phyloP scores from a whole-genome alignment of 192 early-diverging fungal species.

The Umbelopsis ramanniana region DNA sequence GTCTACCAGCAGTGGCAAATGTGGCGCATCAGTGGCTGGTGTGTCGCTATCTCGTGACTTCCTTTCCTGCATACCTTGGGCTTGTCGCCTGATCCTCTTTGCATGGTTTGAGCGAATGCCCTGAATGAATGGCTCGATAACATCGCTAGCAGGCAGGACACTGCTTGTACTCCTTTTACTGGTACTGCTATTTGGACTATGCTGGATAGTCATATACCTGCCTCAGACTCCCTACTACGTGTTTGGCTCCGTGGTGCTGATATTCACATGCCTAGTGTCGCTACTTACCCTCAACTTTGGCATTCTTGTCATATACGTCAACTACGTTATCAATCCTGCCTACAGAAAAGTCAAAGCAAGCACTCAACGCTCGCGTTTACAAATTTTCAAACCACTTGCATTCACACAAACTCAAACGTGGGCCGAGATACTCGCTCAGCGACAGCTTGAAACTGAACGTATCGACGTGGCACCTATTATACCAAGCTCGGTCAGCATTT shows the following conservation, averaged over 20 bases:
- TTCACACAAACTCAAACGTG: constrained; percentile 11
- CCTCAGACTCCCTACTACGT: constrained; percentile 16
- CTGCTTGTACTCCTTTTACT: neutral
- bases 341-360: neutral
- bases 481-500: constrained; percentile 32
- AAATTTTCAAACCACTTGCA: constrained; percentile 22
- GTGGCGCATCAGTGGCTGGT: neutral
- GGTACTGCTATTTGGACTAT: neutral
- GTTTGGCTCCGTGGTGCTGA: neutral
- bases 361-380: neutral
- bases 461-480: constrained; percentile 9
- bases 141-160: constrained; percentile 8
- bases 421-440: constrained; percentile 15
- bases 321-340: constrained; percentile 32
- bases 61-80: neutral
- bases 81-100: neutral
- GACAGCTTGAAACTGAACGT: neutral
- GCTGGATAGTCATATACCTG: constrained; percentile 16
- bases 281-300: constrained; percentile 31
- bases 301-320: constrained; percentile 35
- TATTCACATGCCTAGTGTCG: constrained; percentile 23
- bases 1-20: neutral
- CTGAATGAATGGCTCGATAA: constrained; percentile 18
- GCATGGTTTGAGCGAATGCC: neutral
- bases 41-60: constrained; percentile 1